Percentiles rank a stretch among this genome's conserved stretches.
Evolutionary conservation across 257 asterid species (phyloP).

Genomic region (Marsdenia floribunda): DNA sequence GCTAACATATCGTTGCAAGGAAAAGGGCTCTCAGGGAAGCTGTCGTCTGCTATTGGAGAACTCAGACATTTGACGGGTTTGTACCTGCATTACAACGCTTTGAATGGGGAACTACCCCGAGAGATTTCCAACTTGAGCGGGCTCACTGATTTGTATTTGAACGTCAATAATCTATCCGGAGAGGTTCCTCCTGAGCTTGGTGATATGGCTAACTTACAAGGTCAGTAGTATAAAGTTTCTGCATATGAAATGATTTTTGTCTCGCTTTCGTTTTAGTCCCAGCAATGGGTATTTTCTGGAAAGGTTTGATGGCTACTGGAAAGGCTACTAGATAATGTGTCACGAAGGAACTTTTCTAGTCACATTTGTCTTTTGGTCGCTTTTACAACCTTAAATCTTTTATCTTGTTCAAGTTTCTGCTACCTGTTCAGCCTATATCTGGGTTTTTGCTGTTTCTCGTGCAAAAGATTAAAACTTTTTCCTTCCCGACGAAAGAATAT

Average conservation of each 20-base stretch:
- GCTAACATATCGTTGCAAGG: conserved; percentile 88
- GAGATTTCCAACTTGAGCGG: conserved; percentile 57
- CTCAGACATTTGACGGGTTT: conserved; percentile 69
- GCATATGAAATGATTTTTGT: neutral
- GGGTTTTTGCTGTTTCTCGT: neutral
- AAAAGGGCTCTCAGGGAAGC: conserved; percentile 73
- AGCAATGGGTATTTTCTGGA: neutral
- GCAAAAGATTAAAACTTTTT: conserved; percentile 4
- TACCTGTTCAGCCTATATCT: neutral
- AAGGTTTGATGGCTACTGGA: neutral
- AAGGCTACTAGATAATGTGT: neutral
- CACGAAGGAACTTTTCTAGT: neutral
- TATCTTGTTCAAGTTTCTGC: neutral
- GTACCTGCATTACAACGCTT: conserved; percentile 78
- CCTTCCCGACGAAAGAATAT: too few species aligned
- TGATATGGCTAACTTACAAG: conserved; percentile 68
- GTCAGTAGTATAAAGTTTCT: conserved; percentile 22
- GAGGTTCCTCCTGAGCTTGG: conserved; percentile 76
- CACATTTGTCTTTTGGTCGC: neutral
- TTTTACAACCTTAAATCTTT: neutral
- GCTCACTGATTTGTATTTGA: conserved; percentile 74
- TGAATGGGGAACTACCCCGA: conserved; percentile 66
- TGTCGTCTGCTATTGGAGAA: conserved; percentile 63
- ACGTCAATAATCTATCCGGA: conserved; percentile 75
- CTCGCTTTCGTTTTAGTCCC: neutral